These are phyloP conservation scores for Rhizopogon vesiculosus DNA, from an alignment of 768 basidiomycete species.

Conservation along the genomic window DNA sequence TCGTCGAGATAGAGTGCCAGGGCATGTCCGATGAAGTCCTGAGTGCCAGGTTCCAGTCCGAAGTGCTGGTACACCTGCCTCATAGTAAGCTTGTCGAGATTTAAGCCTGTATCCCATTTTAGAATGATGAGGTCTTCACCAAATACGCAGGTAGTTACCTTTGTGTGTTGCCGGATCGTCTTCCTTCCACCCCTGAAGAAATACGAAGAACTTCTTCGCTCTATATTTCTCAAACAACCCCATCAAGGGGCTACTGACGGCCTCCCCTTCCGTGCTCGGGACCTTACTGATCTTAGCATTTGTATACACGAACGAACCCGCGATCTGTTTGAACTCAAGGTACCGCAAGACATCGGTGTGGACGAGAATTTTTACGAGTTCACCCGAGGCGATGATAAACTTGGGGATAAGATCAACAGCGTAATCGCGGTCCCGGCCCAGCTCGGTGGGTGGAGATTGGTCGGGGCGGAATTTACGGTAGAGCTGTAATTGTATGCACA, in stretches of 20 bases:
- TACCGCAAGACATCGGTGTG: conserved; percentile 99
- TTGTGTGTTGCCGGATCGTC: conserved; percentile 95
- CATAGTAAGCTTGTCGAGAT: conserved; percentile 92
- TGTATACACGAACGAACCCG: conserved; percentile 95
- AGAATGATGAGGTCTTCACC: background rate
- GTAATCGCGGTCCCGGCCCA: conserved; percentile 97
- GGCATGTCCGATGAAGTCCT: conserved; percentile 98
- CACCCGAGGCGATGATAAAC: conserved; percentile 98
- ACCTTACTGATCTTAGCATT: conserved; percentile 98
- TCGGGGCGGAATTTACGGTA: conserved; percentile 91
- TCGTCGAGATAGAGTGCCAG: conserved; percentile 99
- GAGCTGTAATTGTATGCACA: conserved; percentile 48
- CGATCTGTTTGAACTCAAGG: conserved; percentile 99
- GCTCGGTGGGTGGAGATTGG: conserved; percentile 70
- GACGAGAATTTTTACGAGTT: conserved; percentile 96
- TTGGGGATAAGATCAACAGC: conserved; percentile 98
- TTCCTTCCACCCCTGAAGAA: conserved; percentile 93
- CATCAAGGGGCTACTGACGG: conserved; percentile 92
- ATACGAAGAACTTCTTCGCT: conserved; percentile 98
- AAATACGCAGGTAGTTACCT: conserved; percentile 44
- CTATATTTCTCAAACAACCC: conserved; percentile 98
- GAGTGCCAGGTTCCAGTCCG: conserved; percentile 93
- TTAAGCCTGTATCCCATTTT: conserved; percentile 48
- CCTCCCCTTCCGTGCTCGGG: conserved; percentile 96
- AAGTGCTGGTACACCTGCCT: conserved; percentile 95